Base-by-base conservation (phyloP, 139 green algal species). In the Chlorella sp. region DNA sequence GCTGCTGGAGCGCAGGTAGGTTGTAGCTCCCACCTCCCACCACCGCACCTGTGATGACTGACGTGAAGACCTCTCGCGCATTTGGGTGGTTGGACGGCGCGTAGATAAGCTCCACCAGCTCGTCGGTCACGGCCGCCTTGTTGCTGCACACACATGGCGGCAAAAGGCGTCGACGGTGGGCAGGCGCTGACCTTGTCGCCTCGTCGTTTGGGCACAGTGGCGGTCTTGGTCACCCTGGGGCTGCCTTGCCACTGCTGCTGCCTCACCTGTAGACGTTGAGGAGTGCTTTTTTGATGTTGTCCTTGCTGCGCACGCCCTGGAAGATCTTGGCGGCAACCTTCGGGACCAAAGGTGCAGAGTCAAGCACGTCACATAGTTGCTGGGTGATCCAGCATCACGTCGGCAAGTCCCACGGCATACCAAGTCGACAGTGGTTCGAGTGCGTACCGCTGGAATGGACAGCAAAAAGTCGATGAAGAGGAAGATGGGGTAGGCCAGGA, bases 391-490 rank as follows among this genome's bases (percentile, higher is more conserved):
- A n/a, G n/a, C n/a, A n/a, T n/a, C n/a, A n/a, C n/a, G n/a, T n/a
- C n/a, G n/a, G n/a, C n/a, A n/a, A n/a, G n/a, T n/a, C n/a, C n/a
- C n/a, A n/a, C n/a, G n/a, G n/a, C n/a, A n/a, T n/a, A n/a, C n/a
- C n/a, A n/a, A n/a, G n/a, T n/a, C n/a, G n/a, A n/a, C n/a, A n/a
- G n/a, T n/a, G n/a, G n/a, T n/a, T n/a, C n/a, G n/a, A n/a, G n/a
- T n/a, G n/a, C n/a, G n/a, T n/a, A 98, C 29, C 1, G 70, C 69
- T 0, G 74, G 80, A 10, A 81, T 89, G 26, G 75, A 82, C 2
- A 98, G 89, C 74, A 98, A 76, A n/a, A 88, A 85, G 83, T 98
- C 93, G 29, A 98, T 91, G 29, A 96, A 71, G 26, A 84, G 65
- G 49, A 98, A 90, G 22, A 97, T 36, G 2, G 94, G 94, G 67